Evolutionary conservation across 2,329 filamentous ascomycete genomes (phyloP), one percentile per base, ranked within the genome.

Genomic region (Lasiodiplodia hormozganensis): DNA sequence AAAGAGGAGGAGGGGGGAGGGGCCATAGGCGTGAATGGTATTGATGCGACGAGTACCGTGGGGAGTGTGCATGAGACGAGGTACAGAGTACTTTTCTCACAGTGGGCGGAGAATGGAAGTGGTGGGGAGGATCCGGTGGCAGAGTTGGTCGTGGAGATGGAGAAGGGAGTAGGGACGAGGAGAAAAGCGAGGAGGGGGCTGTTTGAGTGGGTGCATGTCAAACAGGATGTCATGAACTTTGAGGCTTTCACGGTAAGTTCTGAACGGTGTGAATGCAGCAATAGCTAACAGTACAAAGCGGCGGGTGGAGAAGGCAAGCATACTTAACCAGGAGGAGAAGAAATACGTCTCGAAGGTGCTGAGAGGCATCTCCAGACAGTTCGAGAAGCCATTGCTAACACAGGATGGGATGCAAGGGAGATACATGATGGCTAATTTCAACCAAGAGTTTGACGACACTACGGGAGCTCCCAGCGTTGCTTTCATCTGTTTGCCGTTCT

Each of bases 51-150:
- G 43, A 14, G 7, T 10, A 10, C 18, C 1, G n/a, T 8, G 7
- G 43, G 8, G 18, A 8, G 43, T n/a, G 6, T 3, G 18, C 43
- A 31, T 31, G 58, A 62, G 28, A 25, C 28, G 60, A 36, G 60
- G 60, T 64, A 36, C 12, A 64, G 31, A 12, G 60, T 64, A 10
- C 4, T 21, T 10, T 64, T 51, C n/a, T 64, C 60, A 5, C 16
- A 10, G 31, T 64, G 47, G 43, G 11, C 18, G n/a, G 60, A 64
- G 60, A 64, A 64, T 52, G 60, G 60, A 21, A 52, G 60, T 38
- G 60, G 60, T 23, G 60, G 60, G 0, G 60, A 64, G 60, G 60
- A 64, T 52, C 60, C 60, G 28, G 47, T 64, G n/a, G 60, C 60
- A n/a, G 60, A 64, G 25, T 18, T 64, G n/a, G 47, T 38, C 10